Evolutionary conservation across 257 asterid genomes (phyloP), one percentile per base, ranked within the genome.

Genomic region (Salvia hispanica): DNA sequence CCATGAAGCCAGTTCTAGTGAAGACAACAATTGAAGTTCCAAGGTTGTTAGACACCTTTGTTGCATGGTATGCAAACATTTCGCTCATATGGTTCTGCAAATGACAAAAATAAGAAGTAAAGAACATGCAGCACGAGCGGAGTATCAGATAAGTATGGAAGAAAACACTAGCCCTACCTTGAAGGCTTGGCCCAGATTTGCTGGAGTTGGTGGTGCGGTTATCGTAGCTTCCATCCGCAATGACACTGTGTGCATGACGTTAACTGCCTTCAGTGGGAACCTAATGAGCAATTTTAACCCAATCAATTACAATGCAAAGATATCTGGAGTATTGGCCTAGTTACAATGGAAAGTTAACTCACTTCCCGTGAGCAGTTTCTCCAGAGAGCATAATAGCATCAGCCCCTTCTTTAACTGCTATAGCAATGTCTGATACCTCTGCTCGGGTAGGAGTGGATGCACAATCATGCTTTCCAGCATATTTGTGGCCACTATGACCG

Each of bases 321-420:
- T 4, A 34, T 36, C 4, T 9, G 16, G 50, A 60, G 53, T 25
- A 25, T 25, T 25, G 31, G 31, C 50, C 43, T 11, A 68, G 7
- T 44, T 10, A 6, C 28, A 54, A 62, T 54, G 56, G 66, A 46
- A 62, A 40, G 40, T 47, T 50, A 34, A 71, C 97, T 86, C 76
- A 92, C 98, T 88, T 92, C 72, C 98, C 98, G 33, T 92, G 96
- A 59, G 98, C 98, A 67, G 98, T 92, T 90, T 92, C 98, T 78
- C 98, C 98, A 43, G 98, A 92, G 73, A 90, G 98, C 98, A 92
- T 92, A 71, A 92, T 84, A 8, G 96, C 96, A 81, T 92, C 98
- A 2, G 98, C 90, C 45, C 98, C 97, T 71, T 92, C 98, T 82
- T 81, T 79, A 61, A 92, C 98, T 66, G 97, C 98, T 37, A 92